Base-by-base conservation (phyloP, 202 grass and related monocot species). In the Cymbopogon flexuosus region DNA sequence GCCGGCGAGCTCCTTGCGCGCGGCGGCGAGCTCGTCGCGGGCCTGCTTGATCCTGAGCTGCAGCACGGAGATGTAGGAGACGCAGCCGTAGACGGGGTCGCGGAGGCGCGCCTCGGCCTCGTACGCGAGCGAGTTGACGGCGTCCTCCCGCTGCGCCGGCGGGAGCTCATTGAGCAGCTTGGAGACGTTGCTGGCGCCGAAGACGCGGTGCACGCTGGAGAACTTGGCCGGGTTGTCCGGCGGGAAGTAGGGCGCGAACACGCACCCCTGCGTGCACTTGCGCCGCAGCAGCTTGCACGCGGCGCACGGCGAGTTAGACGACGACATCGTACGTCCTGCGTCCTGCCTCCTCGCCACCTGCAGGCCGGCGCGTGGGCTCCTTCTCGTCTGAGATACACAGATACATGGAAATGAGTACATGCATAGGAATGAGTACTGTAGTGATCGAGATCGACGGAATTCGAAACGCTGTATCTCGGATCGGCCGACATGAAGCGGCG, bases 21-120 rank as follows among this genome's bases (percentile, higher is more conserved):
- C 89, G 27, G 58, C 61, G 21, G 8, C 42, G 77, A 93, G 81
- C 42, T 99, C 73, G 10, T 84, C 72, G 68, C 88, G 83, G 0
- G 77, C 62, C 86, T 93, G 34, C 80, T 64, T 86, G 90, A 99
- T 91, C 79, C 47, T 82, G 57, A 60, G n/a, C 82, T 96, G 90
- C 22, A 99, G 96, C 30, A 88, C 3, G 29, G 85, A 88, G 83
- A 99, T 96, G 78, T 93, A 88, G 5, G 90, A 83, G 65, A 96
- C 90, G 76, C 96, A 99, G n/a, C 96, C 96, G 79, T 93, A 87
- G 69, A 99, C 90, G n/a, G 96, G 96, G 83, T 99, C 90, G 3
- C 54, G 89, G 9, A 96, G 82, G 31, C 96, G 86, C 41, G 90
- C 88, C 1, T 91, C 90, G 11, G 96, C 96, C 90, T 99, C 96